A percentile compares a stretch with the other conserved stretches of the same genome.
phyloP scores from a whole-genome alignment of 163 green algal species.

The Trebouxiophyceae sp. region DNA sequence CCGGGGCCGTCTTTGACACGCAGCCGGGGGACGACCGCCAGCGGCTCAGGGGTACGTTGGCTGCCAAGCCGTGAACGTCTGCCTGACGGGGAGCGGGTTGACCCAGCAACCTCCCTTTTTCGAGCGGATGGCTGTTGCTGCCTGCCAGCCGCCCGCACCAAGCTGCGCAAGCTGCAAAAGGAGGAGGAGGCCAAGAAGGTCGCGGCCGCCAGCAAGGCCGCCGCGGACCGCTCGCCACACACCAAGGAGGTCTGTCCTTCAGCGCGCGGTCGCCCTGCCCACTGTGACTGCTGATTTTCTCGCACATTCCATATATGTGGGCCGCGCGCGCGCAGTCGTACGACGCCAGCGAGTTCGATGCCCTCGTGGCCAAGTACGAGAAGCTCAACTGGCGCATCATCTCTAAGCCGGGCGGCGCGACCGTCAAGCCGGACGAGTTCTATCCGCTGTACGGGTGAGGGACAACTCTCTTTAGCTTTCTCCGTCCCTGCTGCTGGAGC shows the following conservation, averaged over 20 bases:
- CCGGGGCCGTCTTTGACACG: constrained; percentile 56
- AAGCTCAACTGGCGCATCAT: constrained; percentile 88
- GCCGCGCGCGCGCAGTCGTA: too few relatives aligned
- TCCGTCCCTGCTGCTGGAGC: too few relatives aligned
- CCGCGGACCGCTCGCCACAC: constrained; percentile 30
- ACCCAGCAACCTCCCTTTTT: too few relatives aligned
- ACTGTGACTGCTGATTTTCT: not conserved
- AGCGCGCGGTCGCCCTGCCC: not conserved
- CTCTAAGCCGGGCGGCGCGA: constrained; percentile 82
- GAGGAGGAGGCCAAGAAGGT: constrained; percentile 35
- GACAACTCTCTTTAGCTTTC: too few relatives aligned
- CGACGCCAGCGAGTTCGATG: constrained; percentile 52
- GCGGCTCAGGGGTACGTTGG: constrained; percentile 60
- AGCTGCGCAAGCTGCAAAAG: constrained; percentile 52
- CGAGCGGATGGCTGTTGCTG: not conserved
- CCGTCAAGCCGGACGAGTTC: constrained; percentile 83
- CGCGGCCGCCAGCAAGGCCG: constrained; percentile 15
- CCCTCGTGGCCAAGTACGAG: constrained; percentile 58
- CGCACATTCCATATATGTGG: too few relatives aligned
- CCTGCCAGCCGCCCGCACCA: constrained; percentile 48
- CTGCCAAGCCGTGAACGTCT: not conserved
- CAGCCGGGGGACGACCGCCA: constrained; percentile 71
- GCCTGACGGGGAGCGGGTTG: too few relatives aligned
- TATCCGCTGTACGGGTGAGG: constrained; percentile 67
- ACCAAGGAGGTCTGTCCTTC: constrained; percentile 42